phyloP scores from a whole-genome alignment of 2,329 filamentous ascomycete species.

The Arthrobotrys entomopaga region DNA sequence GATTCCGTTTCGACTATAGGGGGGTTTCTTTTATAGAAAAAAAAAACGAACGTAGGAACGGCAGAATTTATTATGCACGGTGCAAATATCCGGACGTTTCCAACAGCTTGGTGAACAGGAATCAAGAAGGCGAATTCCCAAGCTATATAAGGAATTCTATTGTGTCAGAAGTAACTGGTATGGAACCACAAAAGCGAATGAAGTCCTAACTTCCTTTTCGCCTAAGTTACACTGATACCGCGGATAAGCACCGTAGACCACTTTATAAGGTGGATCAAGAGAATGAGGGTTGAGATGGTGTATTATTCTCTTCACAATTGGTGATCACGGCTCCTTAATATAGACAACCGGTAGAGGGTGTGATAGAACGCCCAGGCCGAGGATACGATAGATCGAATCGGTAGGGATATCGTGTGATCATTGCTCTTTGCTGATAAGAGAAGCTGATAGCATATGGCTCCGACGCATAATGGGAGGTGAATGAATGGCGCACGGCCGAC shows the following conservation, averaged over 20 bases:
- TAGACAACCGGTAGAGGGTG: constrained; percentile 30
- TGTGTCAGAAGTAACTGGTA: constrained; percentile 7
- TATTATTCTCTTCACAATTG: constrained; percentile 27
- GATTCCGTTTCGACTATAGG: constrained; percentile 28
- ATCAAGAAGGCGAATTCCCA: constrained; percentile 21
- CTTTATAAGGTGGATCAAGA: constrained; percentile 21
- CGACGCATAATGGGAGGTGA: constrained; percentile 35
- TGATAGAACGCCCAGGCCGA: constrained; percentile 18
- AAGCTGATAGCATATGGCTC: constrained; percentile 31
- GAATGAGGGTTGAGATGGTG: constrained; percentile 44
- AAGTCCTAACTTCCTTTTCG: constrained; percentile 32
- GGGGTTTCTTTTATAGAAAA: constrained; percentile 17
- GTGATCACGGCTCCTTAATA: constrained; percentile 50
- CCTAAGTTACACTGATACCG: constrained; percentile 46
- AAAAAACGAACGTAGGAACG: not conserved
- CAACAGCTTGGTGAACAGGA: constrained; percentile 6
- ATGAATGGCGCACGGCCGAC: constrained; percentile 25
- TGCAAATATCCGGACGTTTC: constrained; percentile 10
- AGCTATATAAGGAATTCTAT: constrained; percentile 31
- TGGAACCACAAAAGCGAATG: constrained; percentile 25
- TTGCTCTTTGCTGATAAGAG: constrained; percentile 50
- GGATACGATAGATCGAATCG: constrained; percentile 19
- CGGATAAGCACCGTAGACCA: constrained; percentile 26
- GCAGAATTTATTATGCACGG: constrained; percentile 7
- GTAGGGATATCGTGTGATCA: constrained; percentile 47